Base-by-base conservation (phyloP, 352 stramenopile genomes). In the Thalassiosira hispida region DNA sequence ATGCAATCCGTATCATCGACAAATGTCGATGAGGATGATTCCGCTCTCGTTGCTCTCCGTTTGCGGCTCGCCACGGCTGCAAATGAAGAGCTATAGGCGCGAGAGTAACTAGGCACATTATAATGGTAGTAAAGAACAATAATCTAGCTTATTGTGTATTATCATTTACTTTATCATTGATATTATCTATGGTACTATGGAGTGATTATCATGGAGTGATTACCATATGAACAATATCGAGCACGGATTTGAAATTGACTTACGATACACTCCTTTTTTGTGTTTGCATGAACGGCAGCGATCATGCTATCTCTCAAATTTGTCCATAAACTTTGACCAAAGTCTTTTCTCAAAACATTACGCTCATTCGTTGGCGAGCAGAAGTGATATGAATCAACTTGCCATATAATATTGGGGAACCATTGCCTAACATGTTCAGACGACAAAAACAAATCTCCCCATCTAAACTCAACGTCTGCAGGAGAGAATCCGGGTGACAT, bases 381-480 rank as follows among this genome's bases (percentile, higher is more conserved):
- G 11, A 70, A 57, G 42, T 70, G 61, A 57, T 70, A 70, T 42
- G 25, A 44, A 70, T 70, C 61, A 18, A 70, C 31, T 27, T 56
- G 35, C 61, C 49, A 38, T 16, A 38, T 52, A n/a, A 70, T 53
- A 35, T 70, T 70, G 6, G 61, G 61, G 16, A 70, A 46, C 61
- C 61, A 70, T 46, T 38, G 2, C 29, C 25, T 70, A 1, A 56
- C 44, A 38, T 18, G 6, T 5, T 57, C 25, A 27, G n/a, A 42
- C 9, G 25, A 35, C 1, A 70, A 40, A 22, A 70, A 57, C n/a
- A 42, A 35, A 57, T 70, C 61, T 40, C 38, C 61, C n/a, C 22
- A 70, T n/a, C 35, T 18, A 27, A 70, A 70, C 25, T 38, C 1
- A 23, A 70, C 29, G 18, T 29, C n/a, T n/a, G 29, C 44, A 35